Base-by-base conservation (phyloP, 2,329 filamentous ascomycete genomes). In the Esteya vermicola region DNA sequence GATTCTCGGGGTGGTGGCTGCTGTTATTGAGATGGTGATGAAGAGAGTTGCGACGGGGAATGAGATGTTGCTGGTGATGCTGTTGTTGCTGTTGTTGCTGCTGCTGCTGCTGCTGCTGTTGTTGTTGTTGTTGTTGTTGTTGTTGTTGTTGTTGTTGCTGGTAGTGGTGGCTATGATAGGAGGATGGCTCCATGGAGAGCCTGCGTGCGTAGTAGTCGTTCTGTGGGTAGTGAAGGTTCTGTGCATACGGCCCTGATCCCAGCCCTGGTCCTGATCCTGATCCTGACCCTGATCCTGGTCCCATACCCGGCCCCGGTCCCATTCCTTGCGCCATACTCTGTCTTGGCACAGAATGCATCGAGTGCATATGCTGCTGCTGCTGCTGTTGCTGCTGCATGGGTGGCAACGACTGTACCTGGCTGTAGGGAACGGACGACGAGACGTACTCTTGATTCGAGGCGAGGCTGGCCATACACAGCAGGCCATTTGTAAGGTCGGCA, bases 391-490 rank as follows among this genome's bases (percentile, higher is more conserved):
- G 41, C 32, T 27, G 7, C 33, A 36, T 23, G 4, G 41, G 38
- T 7, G 35, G 38, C 9, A 43, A 25, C 9, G 39, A 7, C 31
- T 39, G 36, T 6, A 21, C 32, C 1, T 25, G 34, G 32, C 7
- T 30, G 33, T 46, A 46, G 16, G 38, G n/a, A n/a, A n/a, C n/a
- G n/a, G n/a, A n/a, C n/a, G n/a, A 19, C 14, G 42, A 21, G 8
- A 38, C 28, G 40, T 46, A 43, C 7, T 47, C 45, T 10, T 38
- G 45, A 21, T 40, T 37, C 20, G 40, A 40, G 9, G 44, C 44
- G 7, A 45, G 16, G 9, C 26, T 39, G 14, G 47, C 47, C 28
- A 49, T 43, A 23, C 34, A 41, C 20, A 49, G 41, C 23, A 47
- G 32, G 26, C 23, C n/a, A n/a, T n/a, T 37, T 16, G 42, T 38